phyloP scores from a whole-genome alignment of 1,139 yeast genomes.

The Magnusiomyces sp. region DNA sequence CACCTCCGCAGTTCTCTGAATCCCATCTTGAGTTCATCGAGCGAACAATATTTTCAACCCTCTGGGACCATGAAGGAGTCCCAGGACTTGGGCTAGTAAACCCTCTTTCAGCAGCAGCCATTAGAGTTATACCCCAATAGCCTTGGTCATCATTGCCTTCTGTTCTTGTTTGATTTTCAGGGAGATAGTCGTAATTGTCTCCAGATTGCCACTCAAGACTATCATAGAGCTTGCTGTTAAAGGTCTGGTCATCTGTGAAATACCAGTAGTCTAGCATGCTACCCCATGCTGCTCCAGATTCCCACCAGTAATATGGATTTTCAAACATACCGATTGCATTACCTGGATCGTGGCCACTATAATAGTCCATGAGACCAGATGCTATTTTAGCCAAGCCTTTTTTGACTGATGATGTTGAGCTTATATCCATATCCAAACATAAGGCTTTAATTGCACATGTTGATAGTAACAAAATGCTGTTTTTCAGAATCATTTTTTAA shows the following conservation, averaged over 20 bases:
- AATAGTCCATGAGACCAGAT: conserved; percentile 75
- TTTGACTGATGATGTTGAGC: conserved; percentile 31
- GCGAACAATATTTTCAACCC: conserved; percentile 5
- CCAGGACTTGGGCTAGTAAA: conserved; percentile 2
- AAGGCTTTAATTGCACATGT: background rate
- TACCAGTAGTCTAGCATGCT: conserved; percentile 69
- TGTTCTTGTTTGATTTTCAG: conserved; percentile 84
- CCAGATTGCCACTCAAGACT: conserved; percentile 75
- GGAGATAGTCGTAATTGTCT: conserved; percentile 65
- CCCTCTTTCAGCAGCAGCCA: conserved; percentile 68
- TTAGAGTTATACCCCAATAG: conserved; percentile 89
- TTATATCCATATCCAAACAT: conserved; percentile 16
- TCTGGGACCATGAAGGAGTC: conserved; percentile 2
- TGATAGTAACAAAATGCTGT: background rate
- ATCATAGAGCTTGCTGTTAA: conserved; percentile 46
- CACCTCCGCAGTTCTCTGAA: conserved; percentile 62
- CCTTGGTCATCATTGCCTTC: conserved; percentile 98
- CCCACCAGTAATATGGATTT: conserved; percentile 95
- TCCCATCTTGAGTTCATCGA: conserved; percentile 58
- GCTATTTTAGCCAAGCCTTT: conserved; percentile 53
- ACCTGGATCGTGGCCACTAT: conserved; percentile 60
- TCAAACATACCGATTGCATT: conserved; percentile 58
- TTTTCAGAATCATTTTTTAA: background rate
- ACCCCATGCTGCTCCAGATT: conserved; percentile 97
- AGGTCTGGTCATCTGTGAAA: conserved; percentile 64